A percentile compares a stretch with the other conserved stretches of the same genome.
These are phyloP conservation scores for Darksidea phi DNA, from an alignment of 495 filamentous ascomycete genomes.

Conservation along the genomic window DNA sequence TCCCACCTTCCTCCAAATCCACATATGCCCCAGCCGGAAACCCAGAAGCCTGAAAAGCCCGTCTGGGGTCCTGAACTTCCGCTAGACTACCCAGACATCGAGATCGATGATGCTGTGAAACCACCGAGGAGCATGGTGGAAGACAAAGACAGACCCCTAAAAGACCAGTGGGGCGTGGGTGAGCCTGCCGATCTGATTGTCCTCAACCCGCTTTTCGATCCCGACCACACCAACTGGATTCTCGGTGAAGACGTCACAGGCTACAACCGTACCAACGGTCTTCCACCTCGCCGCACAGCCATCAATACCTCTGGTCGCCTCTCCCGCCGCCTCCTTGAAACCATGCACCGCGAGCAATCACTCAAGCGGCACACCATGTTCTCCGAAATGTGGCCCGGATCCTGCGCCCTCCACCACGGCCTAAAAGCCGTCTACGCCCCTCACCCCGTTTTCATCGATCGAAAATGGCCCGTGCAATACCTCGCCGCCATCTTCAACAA, in stretches of 20 bases:
- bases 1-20: slow-evolving; percentile 32
- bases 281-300: slow-evolving; percentile 77
- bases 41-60: slow-evolving; percentile 62
- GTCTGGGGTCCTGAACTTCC: slow-evolving; percentile 87
- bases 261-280: slow-evolving; percentile 65
- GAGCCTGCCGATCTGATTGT: slow-evolving; percentile 94
- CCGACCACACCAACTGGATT: slow-evolving; percentile 82
- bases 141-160: slow-evolving; percentile 47
- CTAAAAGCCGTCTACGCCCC: slow-evolving; percentile 93
- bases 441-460: slow-evolving; percentile 88
- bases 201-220: slow-evolving; percentile 92
- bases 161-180: slow-evolving; percentile 82
- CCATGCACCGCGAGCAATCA: slow-evolving; percentile 87
- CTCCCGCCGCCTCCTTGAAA: slow-evolving; percentile 72
- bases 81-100: slow-evolving; percentile 57
- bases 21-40: slow-evolving; percentile 35
- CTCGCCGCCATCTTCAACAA: slow-evolving; percentile 82
- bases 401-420: slow-evolving; percentile 84
- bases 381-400: slow-evolving; percentile 93
- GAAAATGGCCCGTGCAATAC: slow-evolving; percentile 78
- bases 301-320: slow-evolving; percentile 86
- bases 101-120: slow-evolving; percentile 66
- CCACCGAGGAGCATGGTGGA: slow-evolving; percentile 71
- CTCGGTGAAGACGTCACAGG: slow-evolving; percentile 86
- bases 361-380: slow-evolving; percentile 84